Evolutionary conservation across 148 eudicot genomes (phyloP).

Genomic region (Silene latifolia): DNA sequence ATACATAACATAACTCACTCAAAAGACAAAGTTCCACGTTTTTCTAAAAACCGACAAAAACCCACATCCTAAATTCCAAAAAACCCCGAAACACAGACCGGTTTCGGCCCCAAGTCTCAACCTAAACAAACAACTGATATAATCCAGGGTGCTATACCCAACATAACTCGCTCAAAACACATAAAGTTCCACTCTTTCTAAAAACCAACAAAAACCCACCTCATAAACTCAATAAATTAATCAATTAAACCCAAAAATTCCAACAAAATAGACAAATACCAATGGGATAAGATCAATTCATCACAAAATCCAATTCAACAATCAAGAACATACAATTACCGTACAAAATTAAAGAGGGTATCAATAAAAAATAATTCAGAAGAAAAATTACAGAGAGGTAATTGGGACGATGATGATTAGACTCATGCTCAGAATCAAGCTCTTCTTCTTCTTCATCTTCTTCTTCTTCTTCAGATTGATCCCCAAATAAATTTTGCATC

Average conservation of each 20-base stretch:
- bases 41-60: background rate
- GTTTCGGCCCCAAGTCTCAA: no score
- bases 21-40: background rate
- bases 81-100: no score
- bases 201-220: background rate
- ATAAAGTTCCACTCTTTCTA: background rate
- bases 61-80: conserved; percentile 11
- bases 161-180: background rate
- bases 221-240: conserved; percentile 9
- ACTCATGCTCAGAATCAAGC: conserved; percentile 93
- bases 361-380: background rate
- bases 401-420: conserved; percentile 75
- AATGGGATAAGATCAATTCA: background rate
- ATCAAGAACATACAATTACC: background rate
- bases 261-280: background rate
- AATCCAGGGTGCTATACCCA: no score
- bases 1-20: background rate
- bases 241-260: background rate
- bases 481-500: conserved; percentile 98
- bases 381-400: conserved; percentile 51
- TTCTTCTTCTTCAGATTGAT: conserved; percentile 95
- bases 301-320: background rate
- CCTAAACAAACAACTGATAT: no score
- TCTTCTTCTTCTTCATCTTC: conserved; percentile 87
- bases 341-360: background rate